Conservation (phyloP, 176 grass and related monocot genomes). For the Oryza meridionalis region DNA sequence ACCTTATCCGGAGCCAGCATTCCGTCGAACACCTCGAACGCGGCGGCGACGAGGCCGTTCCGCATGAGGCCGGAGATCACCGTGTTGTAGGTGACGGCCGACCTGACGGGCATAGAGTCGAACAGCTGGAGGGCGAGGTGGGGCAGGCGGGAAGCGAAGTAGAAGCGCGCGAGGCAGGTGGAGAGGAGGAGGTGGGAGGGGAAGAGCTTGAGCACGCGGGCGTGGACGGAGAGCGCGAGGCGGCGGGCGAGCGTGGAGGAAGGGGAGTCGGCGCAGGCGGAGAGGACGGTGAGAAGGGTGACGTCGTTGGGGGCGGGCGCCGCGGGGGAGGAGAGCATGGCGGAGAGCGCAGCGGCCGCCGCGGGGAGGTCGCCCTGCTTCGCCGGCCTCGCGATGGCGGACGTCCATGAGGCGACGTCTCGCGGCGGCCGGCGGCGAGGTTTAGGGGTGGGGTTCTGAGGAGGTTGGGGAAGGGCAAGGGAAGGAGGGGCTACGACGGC, state of each 20-base stretch:
- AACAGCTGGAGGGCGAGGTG: constrained; percentile 58
- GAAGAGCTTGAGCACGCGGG: constrained; percentile 56
- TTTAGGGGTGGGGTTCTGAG: background rate
- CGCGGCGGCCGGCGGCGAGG: background rate
- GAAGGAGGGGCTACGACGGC: background rate
- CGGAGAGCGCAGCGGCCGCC: constrained; percentile 34
- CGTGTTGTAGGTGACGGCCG: constrained; percentile 64
- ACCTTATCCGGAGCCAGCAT: constrained; percentile 60
- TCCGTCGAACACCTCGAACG: constrained; percentile 56
- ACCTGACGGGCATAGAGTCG: constrained; percentile 53
- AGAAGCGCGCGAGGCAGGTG: constrained; percentile 70
- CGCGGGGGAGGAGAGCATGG: constrained; percentile 53
- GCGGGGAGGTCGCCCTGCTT: constrained; percentile 54
- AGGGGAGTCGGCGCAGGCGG: constrained; percentile 55
- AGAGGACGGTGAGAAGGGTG: constrained; percentile 65
- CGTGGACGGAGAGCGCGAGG: constrained; percentile 50
- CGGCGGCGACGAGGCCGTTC: constrained; percentile 46
- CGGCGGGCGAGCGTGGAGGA: constrained; percentile 35
- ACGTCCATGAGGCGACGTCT: constrained; percentile 62
- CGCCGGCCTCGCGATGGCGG: constrained; percentile 47
- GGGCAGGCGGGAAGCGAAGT: constrained; percentile 54
- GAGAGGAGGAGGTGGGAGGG: constrained; percentile 59
- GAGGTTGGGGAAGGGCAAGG: background rate
- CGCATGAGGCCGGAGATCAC: constrained; percentile 66
- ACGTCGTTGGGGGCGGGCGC: constrained; percentile 47